phyloP scores from a whole-genome alignment of 1,284 basidiomycete genomes.

The Malassezia yamatoensis region DNA sequence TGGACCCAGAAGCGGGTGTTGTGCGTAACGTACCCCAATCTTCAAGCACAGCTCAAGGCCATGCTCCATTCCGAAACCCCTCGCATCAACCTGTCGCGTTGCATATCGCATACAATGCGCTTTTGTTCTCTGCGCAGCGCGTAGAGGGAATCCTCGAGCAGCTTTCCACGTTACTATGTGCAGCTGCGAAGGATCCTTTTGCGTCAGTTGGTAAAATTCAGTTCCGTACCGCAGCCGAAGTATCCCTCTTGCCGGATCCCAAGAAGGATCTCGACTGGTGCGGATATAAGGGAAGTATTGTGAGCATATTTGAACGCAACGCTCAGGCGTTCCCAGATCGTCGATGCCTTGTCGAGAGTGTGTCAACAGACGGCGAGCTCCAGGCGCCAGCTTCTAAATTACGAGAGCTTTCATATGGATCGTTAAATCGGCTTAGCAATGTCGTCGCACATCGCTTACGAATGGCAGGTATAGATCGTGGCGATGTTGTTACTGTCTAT shows the following conservation, averaged over 20 bases:
- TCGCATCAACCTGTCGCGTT: conserved; percentile 60
- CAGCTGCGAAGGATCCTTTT: conserved; percentile 56
- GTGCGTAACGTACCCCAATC: conserved; percentile 8
- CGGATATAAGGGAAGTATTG: conserved; percentile 89
- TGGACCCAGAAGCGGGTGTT: conserved; percentile 21
- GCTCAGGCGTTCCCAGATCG: conserved; percentile 37
- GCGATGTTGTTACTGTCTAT: conserved; percentile 99
- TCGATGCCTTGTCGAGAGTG: conserved; percentile 54
- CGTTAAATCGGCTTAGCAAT: conserved; percentile 76
- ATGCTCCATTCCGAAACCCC: conserved; percentile 45
- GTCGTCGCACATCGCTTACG: conserved; percentile 83
- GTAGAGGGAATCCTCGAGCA: conserved; percentile 75
- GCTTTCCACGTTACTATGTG: conserved; percentile 65
- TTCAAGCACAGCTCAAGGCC: neutral
- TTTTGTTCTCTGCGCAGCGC: conserved; percentile 73
- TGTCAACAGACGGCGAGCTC: conserved; percentile 65
- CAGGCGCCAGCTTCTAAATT: conserved; percentile 53
- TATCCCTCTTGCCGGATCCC: conserved; percentile 68
- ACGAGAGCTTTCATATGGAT: conserved; percentile 64
- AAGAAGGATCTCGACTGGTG: conserved; percentile 88
- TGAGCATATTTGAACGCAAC: conserved; percentile 54
- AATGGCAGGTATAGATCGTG: conserved; percentile 71
- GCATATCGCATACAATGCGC: conserved; percentile 81
- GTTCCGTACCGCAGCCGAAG: conserved; percentile 57
- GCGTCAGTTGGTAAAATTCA: conserved; percentile 38